These are phyloP conservation scores for Sanghuangporus baumii DNA, from an alignment of 1,284 basidiomycete species.

Conservation along the genomic window DNA sequence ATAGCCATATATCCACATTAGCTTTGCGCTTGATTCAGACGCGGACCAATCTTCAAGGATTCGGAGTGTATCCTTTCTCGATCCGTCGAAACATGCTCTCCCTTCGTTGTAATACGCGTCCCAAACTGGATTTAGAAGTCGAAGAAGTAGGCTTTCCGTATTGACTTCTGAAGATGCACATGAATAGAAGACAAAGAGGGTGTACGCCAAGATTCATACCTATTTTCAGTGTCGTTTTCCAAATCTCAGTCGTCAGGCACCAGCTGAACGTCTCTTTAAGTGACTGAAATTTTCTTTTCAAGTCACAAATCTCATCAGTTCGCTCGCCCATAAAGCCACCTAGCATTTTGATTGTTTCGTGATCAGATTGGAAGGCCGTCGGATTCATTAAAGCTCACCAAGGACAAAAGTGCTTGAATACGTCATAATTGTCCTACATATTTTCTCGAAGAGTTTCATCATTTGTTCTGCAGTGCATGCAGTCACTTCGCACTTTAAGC, in stretches of 20 bases:
- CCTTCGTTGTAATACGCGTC: neutral
- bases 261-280: neutral
- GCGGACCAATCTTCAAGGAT: neutral
- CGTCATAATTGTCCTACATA: too few species aligned
- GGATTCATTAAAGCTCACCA: too few species aligned
- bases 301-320: too few species aligned
- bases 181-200: neutral
- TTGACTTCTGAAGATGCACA: neutral
- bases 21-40: slow-evolving; percentile 11
- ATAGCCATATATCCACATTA: slow-evolving; percentile 30
- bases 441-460: too few species aligned
- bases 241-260: neutral
- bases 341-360: too few species aligned
- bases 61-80: neutral
- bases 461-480: too few species aligned
- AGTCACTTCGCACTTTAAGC: too few species aligned
- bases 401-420: too few species aligned
- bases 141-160: neutral
- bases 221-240: neutral
- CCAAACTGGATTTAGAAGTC: neutral
- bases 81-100: neutral
- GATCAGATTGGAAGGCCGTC: too few species aligned
- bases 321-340: too few species aligned
- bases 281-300: neutral
- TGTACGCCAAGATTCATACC: neutral